Base-by-base conservation (phyloP, 2,329 filamentous ascomycete species). In the Ophiostoma sp. region DNA sequence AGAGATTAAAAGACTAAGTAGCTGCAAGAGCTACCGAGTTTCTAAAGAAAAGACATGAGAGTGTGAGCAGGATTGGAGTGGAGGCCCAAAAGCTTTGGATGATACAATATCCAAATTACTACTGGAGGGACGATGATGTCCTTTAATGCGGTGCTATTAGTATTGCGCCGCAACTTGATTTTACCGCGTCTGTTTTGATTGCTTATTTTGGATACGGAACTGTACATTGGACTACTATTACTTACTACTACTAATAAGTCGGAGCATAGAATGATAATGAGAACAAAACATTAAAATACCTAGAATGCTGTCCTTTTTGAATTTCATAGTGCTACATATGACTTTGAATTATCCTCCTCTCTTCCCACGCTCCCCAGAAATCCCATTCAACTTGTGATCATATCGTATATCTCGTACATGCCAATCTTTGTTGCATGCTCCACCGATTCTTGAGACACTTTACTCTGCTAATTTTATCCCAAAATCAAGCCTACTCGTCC, bases 1-100 rank as follows among this genome's bases (percentile, higher is more conserved):
- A 90, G 78, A 87, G 93, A 78, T 83, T 93, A 73, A 97, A 97
- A 82, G 76, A 75, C 33, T 75, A 61, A 66, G 33, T 11, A 55
- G 36, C 17, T 11, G 19, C 57, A n/a, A 63, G 1, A 19, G 28
- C 57, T 63, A 39, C 57, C 15, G 33, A 11, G 36, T 1, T 28
- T n/a, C 1, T 12, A 25, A 22, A 28, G n/a, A 52, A 25, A 4
- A n/a, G 9, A 22, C 25, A 28, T 19, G 25, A 7, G 25, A 28
- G 19, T 15, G 25, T 36, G 25, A 36, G 31, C 33, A 25, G 31
- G 39, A 8, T 33, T 9, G 19, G 28, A 52, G 50, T 12, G 28
- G 7, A 28, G 7, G 48, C 7, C n/a, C 25, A 64, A 42, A 19
- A 4, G 39, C n/a, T 31, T 66, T 31, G 63, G 39, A 48, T 48